A percentile compares a stretch with the other conserved stretches of the same genome.
Evolutionary conservation across 768 basidiomycete species (phyloP).

Genomic region (button mushroom (Agaricus bisporus)): DNA sequence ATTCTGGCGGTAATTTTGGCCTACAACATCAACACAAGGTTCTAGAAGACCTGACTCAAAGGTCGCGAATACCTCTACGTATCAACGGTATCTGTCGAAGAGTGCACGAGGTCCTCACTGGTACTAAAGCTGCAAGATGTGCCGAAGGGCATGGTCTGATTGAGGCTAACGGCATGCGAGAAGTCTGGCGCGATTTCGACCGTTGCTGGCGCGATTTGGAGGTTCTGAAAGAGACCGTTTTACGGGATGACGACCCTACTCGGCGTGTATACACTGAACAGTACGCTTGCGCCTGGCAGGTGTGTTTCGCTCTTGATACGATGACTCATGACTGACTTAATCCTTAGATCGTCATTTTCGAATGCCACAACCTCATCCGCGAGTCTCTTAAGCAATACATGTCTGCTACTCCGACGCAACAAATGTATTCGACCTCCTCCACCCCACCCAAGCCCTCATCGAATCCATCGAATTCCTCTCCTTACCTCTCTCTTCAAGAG

Average conservation of each 20-base stretch:
- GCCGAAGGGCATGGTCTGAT: slow-evolving; percentile 47
- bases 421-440: slow-evolving; percentile 28
- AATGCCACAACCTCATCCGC: slow-evolving; percentile 85
- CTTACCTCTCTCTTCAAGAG: slow-evolving; percentile 41
- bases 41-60: slow-evolving; percentile 2
- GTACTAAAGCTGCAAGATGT: slow-evolving; percentile 60
- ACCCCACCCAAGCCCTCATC: slow-evolving; percentile 45
- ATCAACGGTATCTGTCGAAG: slow-evolving; percentile 73
- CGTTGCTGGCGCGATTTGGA: slow-evolving; percentile 84
- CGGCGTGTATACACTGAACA: slow-evolving; percentile 35
- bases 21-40: slow-evolving; percentile 25
- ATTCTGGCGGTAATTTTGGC: slow-evolving; percentile 19
- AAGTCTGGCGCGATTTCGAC: slow-evolving; percentile 84
- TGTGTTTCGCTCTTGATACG: slow-evolving; percentile 27
- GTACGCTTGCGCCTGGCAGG: slow-evolving; percentile 85
- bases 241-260: slow-evolving; percentile 27
- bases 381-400: slow-evolving; percentile 66
- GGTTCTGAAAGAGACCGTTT: slow-evolving; percentile 36
- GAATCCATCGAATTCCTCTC: slow-evolving; percentile 31
- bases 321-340: slow-evolving; percentile 6
- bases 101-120: slow-evolving; percentile 75
- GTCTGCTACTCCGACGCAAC: slow-evolving; percentile 18
- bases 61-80: slow-evolving; percentile 49
- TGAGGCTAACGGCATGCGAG: slow-evolving; percentile 58
- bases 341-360: slow-evolving; percentile 79